Base-by-base conservation (phyloP, 2,329 filamentous ascomycete species). In the Emydomyces testavorans region DNA sequence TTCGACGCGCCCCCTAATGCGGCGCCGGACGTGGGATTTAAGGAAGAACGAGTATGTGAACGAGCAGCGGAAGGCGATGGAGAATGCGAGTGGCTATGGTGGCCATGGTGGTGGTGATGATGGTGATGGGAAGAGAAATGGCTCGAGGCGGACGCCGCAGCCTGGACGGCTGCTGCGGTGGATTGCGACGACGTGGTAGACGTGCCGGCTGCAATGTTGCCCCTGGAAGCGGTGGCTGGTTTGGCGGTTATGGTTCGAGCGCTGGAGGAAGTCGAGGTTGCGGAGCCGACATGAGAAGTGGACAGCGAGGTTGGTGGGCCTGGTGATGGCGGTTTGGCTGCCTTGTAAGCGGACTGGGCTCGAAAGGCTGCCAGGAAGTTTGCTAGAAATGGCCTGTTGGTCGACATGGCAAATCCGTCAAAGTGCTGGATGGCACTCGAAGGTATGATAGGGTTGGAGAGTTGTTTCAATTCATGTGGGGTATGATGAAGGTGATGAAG, bases 341-440 rank as follows among this genome's bases (percentile, higher is more conserved):
- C 67, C 58, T 80, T 80, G 54, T 77, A 72, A 48, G 73, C 70
- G 35, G 78, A 78, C 59, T 82, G 78, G 43, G 79, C 77, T 44
- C 79, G 73, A 59, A 83, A 83, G 53, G 79, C 78, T 40, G 79
- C 75, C 52, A 83, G 73, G 66, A 83, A 81, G 68, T 78, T 79
- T 55, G 78, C 73, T 57, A 83, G 72, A 66, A 83, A 83, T 40
- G 74, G 79, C 50, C 78, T 68, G 66, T 82, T 81, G 54, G 76
- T 80, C 1, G 77, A 75, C 78, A 82, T 82, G 56, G 50, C 31
- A 28, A 16, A 7, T 10, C 29, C n/a, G 8, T 31, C 29, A 31
- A n/a, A 31, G 8, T n/a, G n/a, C 29, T 31, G 29, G 11, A 31
- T 15, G 32, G 13, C 32, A 13, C 3, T 6, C 5, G 8, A 15